Conservation (phyloP, 768 basidiomycete genomes). For the Lentinula boryana region DNA sequence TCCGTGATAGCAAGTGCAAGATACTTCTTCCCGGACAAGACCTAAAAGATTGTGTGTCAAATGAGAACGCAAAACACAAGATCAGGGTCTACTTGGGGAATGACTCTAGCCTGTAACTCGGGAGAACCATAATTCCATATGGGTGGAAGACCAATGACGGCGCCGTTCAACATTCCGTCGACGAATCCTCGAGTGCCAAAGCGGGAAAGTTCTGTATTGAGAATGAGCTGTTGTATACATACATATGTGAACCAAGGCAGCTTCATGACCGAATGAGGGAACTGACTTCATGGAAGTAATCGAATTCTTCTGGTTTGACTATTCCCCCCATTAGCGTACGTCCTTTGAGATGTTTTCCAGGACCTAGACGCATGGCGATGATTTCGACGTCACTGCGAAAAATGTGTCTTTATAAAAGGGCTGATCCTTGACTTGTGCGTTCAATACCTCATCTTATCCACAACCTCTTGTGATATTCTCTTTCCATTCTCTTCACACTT, state of each 20-base stretch:
- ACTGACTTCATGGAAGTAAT: conserved; percentile 87
- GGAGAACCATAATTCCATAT: conserved; percentile 83
- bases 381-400: conserved; percentile 60
- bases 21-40: conserved; percentile 70
- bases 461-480: conserved; percentile 75
- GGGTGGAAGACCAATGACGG: conserved; percentile 86
- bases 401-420: background rate
- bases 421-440: background rate
- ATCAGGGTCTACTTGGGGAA: conserved; percentile 49
- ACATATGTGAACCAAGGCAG: background rate
- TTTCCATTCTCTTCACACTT: conserved; percentile 85
- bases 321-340: conserved; percentile 69
- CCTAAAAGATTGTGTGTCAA: conserved; percentile 16
- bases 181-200: conserved; percentile 83
- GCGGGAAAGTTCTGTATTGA: conserved; percentile 77
- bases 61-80: background rate
- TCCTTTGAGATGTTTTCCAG: conserved; percentile 83
- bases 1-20: conserved; percentile 90
- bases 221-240: conserved; percentile 48
- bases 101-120: conserved; percentile 61
- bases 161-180: conserved; percentile 78
- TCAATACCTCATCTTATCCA: conserved; percentile 76
- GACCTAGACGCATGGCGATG: conserved; percentile 87
- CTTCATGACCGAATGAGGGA: background rate
- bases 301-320: conserved; percentile 78